phyloP scores from a whole-genome alignment of 1,139 yeast species.

The Protomyces inundatus region DNA sequence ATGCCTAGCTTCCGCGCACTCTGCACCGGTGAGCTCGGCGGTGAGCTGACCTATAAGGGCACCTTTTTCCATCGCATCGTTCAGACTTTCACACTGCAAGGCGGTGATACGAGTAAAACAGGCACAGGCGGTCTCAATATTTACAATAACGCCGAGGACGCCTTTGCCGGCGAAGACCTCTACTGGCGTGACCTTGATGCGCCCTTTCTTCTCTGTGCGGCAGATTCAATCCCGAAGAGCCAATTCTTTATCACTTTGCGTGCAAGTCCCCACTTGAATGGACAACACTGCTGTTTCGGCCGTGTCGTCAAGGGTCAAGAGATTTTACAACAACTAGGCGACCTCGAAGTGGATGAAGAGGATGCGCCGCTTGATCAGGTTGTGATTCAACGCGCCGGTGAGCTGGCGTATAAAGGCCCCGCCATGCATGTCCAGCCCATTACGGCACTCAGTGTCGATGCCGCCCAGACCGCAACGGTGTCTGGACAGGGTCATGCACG shows the following conservation, averaged over 20 bases:
- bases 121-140: constrained; percentile 48
- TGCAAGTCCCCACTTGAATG: constrained; percentile 39
- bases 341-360: constrained; percentile 46
- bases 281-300: constrained; percentile 70
- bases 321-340: constrained; percentile 52
- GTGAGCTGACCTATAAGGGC: constrained; percentile 42
- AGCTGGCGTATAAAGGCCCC: constrained; percentile 34
- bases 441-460: background rate
- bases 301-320: constrained; percentile 59
- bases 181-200: constrained; percentile 36
- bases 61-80: constrained; percentile 63
- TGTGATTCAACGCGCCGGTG: constrained; percentile 51
- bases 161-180: constrained; percentile 60
- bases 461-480: background rate
- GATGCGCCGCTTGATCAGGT: constrained; percentile 42
- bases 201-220: constrained; percentile 50
- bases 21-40: constrained; percentile 36
- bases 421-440: background rate
- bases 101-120: constrained; percentile 55
- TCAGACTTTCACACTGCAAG: constrained; percentile 66
- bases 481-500: background rate
- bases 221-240: constrained; percentile 56
- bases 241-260: constrained; percentile 59
- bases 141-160: constrained; percentile 31
- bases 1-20: constrained; percentile 38